Conservation (phyloP, 176 grass and related monocot species). For the Cenchrus fungigraminus region DNA sequence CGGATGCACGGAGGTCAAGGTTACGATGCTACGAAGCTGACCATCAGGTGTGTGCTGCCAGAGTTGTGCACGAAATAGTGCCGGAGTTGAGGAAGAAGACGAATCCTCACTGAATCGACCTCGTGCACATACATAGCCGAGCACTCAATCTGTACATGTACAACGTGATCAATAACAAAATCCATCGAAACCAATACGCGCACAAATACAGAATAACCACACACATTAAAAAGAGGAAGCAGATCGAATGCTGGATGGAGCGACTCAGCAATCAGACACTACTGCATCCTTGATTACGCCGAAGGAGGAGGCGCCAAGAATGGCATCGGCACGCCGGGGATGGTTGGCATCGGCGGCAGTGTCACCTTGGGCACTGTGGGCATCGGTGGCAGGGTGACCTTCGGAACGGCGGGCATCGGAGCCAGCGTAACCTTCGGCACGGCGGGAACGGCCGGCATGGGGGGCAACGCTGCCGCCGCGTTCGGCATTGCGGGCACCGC, state of each 20-base stretch:
- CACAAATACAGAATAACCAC: neutral
- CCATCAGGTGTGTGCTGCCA: too few relatives aligned
- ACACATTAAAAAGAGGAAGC: neutral
- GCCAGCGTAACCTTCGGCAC: slow-evolving; percentile 20
- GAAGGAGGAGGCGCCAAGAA: slow-evolving; percentile 39
- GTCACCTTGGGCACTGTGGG: slow-evolving; percentile 1
- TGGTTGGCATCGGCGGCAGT: slow-evolving; percentile 20
- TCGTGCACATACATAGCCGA: too few relatives aligned
- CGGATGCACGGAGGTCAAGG: too few relatives aligned
- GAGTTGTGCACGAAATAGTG: too few relatives aligned
- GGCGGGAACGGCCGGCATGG: slow-evolving; percentile 2
- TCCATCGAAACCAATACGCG: neutral
- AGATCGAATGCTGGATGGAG: neutral
- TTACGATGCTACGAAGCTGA: too few relatives aligned
- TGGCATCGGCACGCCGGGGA: slow-evolving; percentile 29
- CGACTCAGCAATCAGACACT: neutral
- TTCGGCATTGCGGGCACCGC: neutral
- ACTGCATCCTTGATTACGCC: neutral
- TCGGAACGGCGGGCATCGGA: neutral
- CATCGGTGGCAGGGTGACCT: neutral
- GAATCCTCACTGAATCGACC: too few relatives aligned
- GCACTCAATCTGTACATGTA: neutral
- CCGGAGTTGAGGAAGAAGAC: too few relatives aligned
- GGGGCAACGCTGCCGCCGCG: neutral
- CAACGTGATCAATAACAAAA: neutral